Percentiles rank a stretch among this genome's conserved stretches.
phyloP scores from a whole-genome alignment of 345 rosid genomes.

The Eucalyptus pumila region DNA sequence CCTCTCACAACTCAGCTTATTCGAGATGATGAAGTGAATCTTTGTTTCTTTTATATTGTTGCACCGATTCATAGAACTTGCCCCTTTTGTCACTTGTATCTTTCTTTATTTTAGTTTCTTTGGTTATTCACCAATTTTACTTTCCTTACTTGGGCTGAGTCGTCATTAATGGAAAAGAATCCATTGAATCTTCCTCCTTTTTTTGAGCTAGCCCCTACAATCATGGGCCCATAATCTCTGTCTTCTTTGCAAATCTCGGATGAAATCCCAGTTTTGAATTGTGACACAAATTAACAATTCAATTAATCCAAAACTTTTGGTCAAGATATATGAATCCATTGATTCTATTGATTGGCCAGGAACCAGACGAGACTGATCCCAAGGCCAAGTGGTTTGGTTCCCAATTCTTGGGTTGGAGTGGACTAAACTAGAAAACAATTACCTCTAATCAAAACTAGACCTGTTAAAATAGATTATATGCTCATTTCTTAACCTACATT shows the following conservation, averaged over 20 bases:
- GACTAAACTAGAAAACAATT: accelerated
- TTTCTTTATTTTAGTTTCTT: not conserved
- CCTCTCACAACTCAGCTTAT: accelerated
- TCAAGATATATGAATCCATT: too few relatives aligned
- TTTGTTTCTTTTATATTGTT: not conserved
- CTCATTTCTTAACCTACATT: accelerated
- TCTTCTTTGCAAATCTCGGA: not conserved
- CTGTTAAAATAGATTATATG: accelerated
- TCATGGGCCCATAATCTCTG: accelerated
- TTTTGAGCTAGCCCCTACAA: not conserved
- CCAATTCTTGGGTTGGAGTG: accelerated
- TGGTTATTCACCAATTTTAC: not conserved
- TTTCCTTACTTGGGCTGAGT: not conserved
- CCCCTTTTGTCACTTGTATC: not conserved
- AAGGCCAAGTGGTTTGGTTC: accelerated
- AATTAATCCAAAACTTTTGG: not conserved
- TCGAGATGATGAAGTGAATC: accelerated
- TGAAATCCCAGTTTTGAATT: not conserved
- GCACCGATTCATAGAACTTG: not conserved
- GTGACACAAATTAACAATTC: accelerated
- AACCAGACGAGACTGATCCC: accelerated
- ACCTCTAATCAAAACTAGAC: not conserved
- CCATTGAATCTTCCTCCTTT: not conserved
- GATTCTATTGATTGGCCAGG: not conserved
- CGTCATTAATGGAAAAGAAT: accelerated